phyloP scores from a whole-genome alignment of 2,329 filamentous ascomycete genomes.

The Colletotrichum echinochloae region DNA sequence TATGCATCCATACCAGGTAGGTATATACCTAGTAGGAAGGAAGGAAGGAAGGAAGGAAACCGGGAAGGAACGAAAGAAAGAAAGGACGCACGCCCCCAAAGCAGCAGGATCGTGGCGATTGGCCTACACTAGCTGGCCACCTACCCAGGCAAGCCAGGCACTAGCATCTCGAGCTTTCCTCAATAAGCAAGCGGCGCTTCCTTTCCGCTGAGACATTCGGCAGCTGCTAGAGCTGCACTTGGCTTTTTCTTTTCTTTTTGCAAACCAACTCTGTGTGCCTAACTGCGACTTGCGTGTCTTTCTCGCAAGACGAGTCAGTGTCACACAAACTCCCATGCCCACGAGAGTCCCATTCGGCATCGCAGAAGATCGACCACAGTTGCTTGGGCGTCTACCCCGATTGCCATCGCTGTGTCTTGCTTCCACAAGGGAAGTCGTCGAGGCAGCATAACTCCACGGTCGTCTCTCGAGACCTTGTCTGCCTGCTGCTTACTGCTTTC shows the following conservation, averaged over 20 bases:
- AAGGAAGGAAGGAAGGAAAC: background rate
- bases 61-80: background rate
- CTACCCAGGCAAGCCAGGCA: too few species aligned
- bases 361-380: constrained; percentile 7
- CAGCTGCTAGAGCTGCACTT: constrained; percentile 15
- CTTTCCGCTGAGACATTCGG: constrained; percentile 21
- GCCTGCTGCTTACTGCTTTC: too few species aligned
- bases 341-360: background rate
- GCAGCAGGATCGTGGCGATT: constrained; percentile 25
- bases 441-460: background rate
- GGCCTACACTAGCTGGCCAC: too few species aligned
- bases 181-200: constrained; percentile 4
- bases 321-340: background rate
- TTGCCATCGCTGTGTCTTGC: background rate
- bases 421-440: background rate
- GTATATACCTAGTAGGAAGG: too few species aligned
- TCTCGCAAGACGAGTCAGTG: background rate
- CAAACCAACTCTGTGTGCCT: too few species aligned
- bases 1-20: too few species aligned
- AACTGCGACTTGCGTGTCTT: background rate
- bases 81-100: constrained; percentile 13
- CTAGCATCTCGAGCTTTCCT: constrained; percentile 37
- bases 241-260: too few species aligned
- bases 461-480: too few species aligned
- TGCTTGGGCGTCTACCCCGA: background rate